Evolutionary conservation across 371 early-diverging fungal species (phyloP).

Genomic region (Syncephalastrum racemosum): DNA sequence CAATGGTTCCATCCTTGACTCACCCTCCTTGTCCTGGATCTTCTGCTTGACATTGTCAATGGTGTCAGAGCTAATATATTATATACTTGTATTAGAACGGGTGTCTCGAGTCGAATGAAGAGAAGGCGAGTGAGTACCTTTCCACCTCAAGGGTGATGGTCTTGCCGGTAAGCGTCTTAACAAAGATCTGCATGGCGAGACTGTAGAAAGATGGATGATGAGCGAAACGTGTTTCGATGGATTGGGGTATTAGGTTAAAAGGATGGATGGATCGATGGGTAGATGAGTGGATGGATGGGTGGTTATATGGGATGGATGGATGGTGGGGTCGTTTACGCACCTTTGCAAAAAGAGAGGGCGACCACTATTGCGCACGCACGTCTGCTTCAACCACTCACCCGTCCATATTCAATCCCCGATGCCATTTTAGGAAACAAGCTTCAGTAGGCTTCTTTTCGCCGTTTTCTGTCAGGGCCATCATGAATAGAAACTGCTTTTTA

Average conservation of each 20-base stretch:
- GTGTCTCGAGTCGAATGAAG: slow-evolving; percentile 42
- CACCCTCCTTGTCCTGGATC: slow-evolving; percentile 97
- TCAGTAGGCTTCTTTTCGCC: no score
- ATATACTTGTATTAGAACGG: slow-evolving; percentile 83
- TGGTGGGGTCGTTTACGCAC: background rate
- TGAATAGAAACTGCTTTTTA: no score
- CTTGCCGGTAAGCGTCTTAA: slow-evolving; percentile 89
- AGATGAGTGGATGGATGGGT: slow-evolving; percentile 18
- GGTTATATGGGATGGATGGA: slow-evolving; percentile 16
- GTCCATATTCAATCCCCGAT: no score
- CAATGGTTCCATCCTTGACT: background rate
- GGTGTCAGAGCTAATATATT: slow-evolving; percentile 47
- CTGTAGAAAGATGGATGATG: slow-evolving; percentile 3
- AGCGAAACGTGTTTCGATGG: background rate
- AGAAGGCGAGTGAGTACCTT: slow-evolving; percentile 83
- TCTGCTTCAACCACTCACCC: no score
- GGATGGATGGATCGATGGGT: slow-evolving; percentile 14
- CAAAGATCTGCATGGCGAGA: slow-evolving; percentile 74
- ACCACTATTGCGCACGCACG: no score
- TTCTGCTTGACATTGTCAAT: slow-evolving; percentile 86
- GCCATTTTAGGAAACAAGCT: no score
- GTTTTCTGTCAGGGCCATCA: no score
- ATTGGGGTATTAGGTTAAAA: background rate
- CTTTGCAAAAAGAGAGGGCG: no score
- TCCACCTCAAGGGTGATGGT: slow-evolving; percentile 97